phyloP scores from a whole-genome alignment of 306 rosid species.

The Casuarina cunninghamiana region DNA sequence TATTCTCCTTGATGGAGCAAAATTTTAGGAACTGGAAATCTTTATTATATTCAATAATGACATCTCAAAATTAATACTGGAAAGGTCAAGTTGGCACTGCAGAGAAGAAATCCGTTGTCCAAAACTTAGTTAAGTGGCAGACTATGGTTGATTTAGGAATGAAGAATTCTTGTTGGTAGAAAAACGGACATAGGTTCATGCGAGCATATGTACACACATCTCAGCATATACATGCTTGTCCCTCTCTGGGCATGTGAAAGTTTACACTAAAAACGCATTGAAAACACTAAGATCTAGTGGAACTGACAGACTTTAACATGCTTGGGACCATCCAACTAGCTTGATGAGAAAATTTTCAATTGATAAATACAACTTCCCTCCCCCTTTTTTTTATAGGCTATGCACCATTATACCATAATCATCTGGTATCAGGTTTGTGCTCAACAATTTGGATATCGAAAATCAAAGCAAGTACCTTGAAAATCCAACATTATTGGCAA shows the following conservation, averaged over 20 bases:
- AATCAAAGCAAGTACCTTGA: slow-evolving; percentile 56
- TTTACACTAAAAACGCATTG: not conserved
- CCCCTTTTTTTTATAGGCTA: not conserved
- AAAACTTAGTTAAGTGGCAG: not conserved
- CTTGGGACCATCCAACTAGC: not conserved
- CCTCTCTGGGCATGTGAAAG: not conserved
- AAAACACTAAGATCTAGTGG: not conserved
- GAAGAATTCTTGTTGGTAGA: not conserved
- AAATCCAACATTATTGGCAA: slow-evolving; percentile 79
- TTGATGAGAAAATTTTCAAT: not conserved
- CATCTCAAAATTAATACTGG: not conserved
- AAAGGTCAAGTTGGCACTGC: not conserved
- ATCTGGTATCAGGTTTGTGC: not conserved
- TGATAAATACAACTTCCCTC: not conserved
- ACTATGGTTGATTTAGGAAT: not conserved
- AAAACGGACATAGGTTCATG: not conserved
- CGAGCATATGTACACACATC: not conserved
- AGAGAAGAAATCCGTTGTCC: not conserved
- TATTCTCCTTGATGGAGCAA: not conserved
- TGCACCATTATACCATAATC: slow-evolving; percentile 1
- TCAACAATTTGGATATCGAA: not conserved
- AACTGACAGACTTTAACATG: not conserved
- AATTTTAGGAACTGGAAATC: not conserved
- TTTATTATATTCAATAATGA: not conserved
- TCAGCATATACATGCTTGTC: not conserved